Evolutionary conservation across 2,329 filamentous ascomycete genomes (phyloP).

Genomic region (Xylaria sp.): DNA sequence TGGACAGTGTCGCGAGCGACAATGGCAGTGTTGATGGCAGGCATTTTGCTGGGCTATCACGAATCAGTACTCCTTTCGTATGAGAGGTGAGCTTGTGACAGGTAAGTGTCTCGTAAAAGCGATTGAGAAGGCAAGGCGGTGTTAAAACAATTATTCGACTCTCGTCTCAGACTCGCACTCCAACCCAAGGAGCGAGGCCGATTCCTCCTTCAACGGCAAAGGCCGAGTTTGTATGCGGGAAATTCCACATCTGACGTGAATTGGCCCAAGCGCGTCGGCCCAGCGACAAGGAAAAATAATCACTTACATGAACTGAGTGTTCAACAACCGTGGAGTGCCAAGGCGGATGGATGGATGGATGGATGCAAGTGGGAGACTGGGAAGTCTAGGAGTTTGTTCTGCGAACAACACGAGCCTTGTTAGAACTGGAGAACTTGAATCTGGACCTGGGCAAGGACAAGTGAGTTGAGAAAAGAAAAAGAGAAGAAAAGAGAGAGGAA

Average conservation of each 20-base stretch:
- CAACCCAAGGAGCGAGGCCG: neutral
- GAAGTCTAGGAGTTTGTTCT: conserved; percentile 41
- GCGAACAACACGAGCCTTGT: conserved; percentile 51
- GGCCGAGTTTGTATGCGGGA: conserved; percentile 10
- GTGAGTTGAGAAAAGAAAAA: conserved; percentile 48
- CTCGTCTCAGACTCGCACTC: neutral
- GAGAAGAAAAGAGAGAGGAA: conserved; percentile 40
- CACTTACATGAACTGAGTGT: conserved; percentile 31
- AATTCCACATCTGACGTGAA: conserved; percentile 6
- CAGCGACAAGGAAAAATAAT: conserved; percentile 34
- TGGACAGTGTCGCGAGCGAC: conserved; percentile 49
- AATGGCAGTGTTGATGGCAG: conserved; percentile 50
- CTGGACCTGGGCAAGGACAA: conserved; percentile 48
- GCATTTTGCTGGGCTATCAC: conserved; percentile 45
- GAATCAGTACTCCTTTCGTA: conserved; percentile 36
- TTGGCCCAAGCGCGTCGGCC: conserved; percentile 30
- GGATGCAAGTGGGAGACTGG: conserved; percentile 37
- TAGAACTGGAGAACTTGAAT: conserved; percentile 40
- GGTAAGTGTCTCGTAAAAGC: neutral
- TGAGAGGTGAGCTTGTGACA: neutral
- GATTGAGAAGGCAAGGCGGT: neutral
- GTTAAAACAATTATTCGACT: neutral
- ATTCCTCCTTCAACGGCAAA: conserved; percentile 5
- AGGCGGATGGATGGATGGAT: conserved; percentile 34
- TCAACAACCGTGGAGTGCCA: conserved; percentile 15